These are phyloP conservation scores for Crithidia fasciculata DNA, from an alignment of 208 protist species.

Conservation along the genomic window DNA sequence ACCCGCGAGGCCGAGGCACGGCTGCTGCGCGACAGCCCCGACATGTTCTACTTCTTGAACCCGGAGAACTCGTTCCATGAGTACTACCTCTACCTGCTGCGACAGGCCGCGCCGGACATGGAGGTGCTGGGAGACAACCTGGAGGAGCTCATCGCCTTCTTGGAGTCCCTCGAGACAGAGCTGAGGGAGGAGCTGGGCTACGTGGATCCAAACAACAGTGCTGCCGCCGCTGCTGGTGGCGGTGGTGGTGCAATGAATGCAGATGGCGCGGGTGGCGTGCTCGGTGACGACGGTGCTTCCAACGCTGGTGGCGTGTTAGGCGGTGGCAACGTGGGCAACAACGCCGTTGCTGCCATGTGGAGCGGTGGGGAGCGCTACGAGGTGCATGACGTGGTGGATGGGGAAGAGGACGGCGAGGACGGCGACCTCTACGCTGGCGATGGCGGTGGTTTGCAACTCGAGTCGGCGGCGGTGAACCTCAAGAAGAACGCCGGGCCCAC, in stretches of 20 bases:
- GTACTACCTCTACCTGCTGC: slow-evolving; percentile 88
- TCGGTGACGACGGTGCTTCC: slow-evolving; percentile 29
- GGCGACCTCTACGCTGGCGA: slow-evolving; percentile 41
- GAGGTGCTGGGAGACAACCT: slow-evolving; percentile 87
- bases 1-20: slow-evolving; percentile 74
- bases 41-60: slow-evolving; percentile 83
- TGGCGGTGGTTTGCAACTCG: slow-evolving; percentile 71
- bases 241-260: slow-evolving; percentile 11
- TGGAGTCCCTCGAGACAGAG: slow-evolving; percentile 72
- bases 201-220: slow-evolving; percentile 10
- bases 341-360: slow-evolving; percentile 15
- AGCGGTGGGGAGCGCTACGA: slow-evolving; percentile 11
- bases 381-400: slow-evolving; percentile 27
- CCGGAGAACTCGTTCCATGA: slow-evolving; percentile 86
- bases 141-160: slow-evolving; percentile 78
- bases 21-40: slow-evolving; percentile 75
- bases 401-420: slow-evolving; percentile 45
- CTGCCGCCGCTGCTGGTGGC: slow-evolving; percentile 17
- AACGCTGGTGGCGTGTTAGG: neutral
- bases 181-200: slow-evolving; percentile 65
- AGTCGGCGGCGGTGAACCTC: slow-evolving; percentile 61
- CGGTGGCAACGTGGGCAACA: slow-evolving; percentile 13
- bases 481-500: slow-evolving; percentile 40
- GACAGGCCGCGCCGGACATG: slow-evolving; percentile 73
- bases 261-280: slow-evolving; percentile 35